Evolutionary conservation across 1,139 yeast species (phyloP), one percentile per base, ranked within the genome.

Genomic region (Schizosaccharomyces versatilis): DNA sequence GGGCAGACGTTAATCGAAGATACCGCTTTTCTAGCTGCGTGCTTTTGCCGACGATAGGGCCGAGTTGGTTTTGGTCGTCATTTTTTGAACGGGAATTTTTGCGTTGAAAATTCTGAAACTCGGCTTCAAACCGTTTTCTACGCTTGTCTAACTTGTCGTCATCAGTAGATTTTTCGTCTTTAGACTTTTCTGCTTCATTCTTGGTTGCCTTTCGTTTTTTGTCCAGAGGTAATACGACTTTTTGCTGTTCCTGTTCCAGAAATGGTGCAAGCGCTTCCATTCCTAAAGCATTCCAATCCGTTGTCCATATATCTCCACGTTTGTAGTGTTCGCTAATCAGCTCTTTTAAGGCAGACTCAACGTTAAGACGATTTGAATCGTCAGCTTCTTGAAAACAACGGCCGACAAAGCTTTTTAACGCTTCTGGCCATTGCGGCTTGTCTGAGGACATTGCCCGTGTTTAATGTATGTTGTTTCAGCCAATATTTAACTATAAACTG

Each of bases 1-100:
- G 96, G 52, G 81, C 96, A 1, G 95, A 84, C 0, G 98, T 90
- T 57, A 90, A 70, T 59, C 98, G 73, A 41, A 85, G 69, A 64
- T 85, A 90, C 54, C 76, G 71, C 65, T 90, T 90, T 61, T 88
- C 96, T 40, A 90, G 65, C 1, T 65, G 70, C 47, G 73, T 72
- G 62, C 82, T 75, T 3, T 75, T 71, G 0, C 98, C 98, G 5
- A 81, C 73, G 6, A 88, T 69, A 1, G 68, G 66, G 38, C 62
- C 64, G n/a, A 9, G 47, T 17, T 14, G 15, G 24, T 17, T 17
- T 19, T 9, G 12, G 14, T 51, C 47, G 7, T 40, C 32, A 32
- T 51, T 49, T 15, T 49, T 40, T 24, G 53, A 53, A 15, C 52
- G 49, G n/a, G 47, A 47, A 38, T 48, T 54, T 14, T 51, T 53